Conservation (phyloP, 345 rosid species). For the Aurinia saxatilis region DNA sequence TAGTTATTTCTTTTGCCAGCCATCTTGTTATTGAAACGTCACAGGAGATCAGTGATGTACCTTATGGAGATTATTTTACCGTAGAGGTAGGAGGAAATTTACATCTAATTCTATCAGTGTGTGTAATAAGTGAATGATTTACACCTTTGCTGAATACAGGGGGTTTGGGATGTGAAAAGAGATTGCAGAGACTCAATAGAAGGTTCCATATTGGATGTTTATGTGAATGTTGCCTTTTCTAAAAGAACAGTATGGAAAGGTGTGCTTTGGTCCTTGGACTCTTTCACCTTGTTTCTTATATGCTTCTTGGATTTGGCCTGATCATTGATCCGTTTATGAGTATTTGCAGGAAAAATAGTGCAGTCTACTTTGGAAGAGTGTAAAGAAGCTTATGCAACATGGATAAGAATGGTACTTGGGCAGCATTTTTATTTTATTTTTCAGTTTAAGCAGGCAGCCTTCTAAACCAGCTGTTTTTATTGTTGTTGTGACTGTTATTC, state of each 20-base stretch:
- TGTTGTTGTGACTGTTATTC: background rate
- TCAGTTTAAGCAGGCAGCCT: background rate
- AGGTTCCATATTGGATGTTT: constrained; percentile 58
- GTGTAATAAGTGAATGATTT: background rate
- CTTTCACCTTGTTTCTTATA: background rate
- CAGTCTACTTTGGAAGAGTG: constrained; percentile 88
- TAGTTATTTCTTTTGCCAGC: constrained; percentile 35
- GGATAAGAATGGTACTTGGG: constrained; percentile 60
- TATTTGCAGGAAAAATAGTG: constrained; percentile 68
- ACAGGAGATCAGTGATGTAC: constrained; percentile 78
- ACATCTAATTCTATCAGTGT: background rate
- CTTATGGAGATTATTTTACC: constrained; percentile 79
- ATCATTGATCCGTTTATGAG: constrained; percentile 7
- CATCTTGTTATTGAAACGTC: constrained; percentile 79
- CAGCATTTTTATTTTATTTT: background rate
- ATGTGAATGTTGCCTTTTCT: constrained; percentile 71
- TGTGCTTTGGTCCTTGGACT: constrained; percentile 22
- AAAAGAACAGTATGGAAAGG: constrained; percentile 95
- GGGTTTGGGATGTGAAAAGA: constrained; percentile 67
- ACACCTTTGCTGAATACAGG: constrained; percentile 38
- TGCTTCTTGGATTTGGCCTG: constrained; percentile 4
- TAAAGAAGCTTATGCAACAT: constrained; percentile 65
- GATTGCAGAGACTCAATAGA: constrained; percentile 46
- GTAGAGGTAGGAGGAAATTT: constrained; percentile 65
- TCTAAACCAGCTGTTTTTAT: background rate